Conservation (phyloP, 805 yeast species). For the Candida piceae region DNA sequence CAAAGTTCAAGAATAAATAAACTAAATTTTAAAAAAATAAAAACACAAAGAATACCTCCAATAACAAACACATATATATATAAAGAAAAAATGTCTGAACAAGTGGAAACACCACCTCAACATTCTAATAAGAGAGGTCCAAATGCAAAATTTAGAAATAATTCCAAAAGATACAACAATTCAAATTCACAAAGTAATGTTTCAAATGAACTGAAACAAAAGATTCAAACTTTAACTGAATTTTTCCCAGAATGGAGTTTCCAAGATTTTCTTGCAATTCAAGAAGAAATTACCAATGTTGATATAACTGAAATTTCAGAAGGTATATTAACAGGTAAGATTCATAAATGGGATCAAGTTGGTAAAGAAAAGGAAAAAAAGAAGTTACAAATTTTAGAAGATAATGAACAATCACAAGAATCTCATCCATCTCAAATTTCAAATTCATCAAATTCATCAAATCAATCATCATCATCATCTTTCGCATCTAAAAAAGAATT, state of each 20-base stretch:
- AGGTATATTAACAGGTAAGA: slow-evolving; percentile 86
- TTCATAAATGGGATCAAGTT: slow-evolving; percentile 91
- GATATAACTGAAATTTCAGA: slow-evolving; percentile 79
- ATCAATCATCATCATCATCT: slow-evolving; percentile 7
- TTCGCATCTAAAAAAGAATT: slow-evolving; percentile 4
- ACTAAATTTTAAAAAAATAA: too few relatives aligned
- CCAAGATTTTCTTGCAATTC: slow-evolving; percentile 73
- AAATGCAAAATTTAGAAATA: slow-evolving; percentile 36
- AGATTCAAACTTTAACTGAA: slow-evolving; percentile 61
- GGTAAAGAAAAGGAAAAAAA: slow-evolving; percentile 59
- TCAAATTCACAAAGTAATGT: slow-evolving; percentile 18
- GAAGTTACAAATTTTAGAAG: slow-evolving; percentile 25
- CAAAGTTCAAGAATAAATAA: too few relatives aligned
- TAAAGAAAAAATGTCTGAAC: slow-evolving; percentile 28
- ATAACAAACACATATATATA: slow-evolving; percentile 13
- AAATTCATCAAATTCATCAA: slow-evolving; percentile 4
- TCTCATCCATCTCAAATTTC: slow-evolving; percentile 3
- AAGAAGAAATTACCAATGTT: slow-evolving; percentile 59
- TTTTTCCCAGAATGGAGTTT: slow-evolving; percentile 93
- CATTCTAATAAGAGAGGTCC: slow-evolving; percentile 17
- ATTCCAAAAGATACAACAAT: slow-evolving; percentile 38
- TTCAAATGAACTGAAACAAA: slow-evolving; percentile 27
- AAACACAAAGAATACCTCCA: too few relatives aligned
- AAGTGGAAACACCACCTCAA: slow-evolving; percentile 19
- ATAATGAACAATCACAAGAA: slow-evolving; percentile 15